Conservation (phyloP, 2,329 filamentous ascomycete genomes). For the Hypocreales sp. region DNA sequence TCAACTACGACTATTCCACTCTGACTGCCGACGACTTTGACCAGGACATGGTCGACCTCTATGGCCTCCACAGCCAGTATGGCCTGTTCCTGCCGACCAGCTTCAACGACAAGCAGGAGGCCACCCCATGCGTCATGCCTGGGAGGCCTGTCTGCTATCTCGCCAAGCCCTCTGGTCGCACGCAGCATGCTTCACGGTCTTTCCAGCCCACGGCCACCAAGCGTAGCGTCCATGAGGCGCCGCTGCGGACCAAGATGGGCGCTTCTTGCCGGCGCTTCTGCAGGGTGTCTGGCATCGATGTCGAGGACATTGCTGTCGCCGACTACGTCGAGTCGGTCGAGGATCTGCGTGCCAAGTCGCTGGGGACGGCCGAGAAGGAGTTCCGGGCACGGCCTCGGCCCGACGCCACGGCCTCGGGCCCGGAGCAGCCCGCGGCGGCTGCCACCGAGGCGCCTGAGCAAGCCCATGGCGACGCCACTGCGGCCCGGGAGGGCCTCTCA, state of each 20-base stretch:
- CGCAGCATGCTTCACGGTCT: constrained; percentile 31
- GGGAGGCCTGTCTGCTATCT: constrained; percentile 33
- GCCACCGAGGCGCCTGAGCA: constrained; percentile 10
- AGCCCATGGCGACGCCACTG: constrained; percentile 3
- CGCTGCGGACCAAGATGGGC: constrained; percentile 18
- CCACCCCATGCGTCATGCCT: constrained; percentile 24
- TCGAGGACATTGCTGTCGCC: constrained; percentile 15
- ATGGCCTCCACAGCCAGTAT: constrained; percentile 35
- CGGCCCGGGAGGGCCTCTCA: constrained; percentile 6
- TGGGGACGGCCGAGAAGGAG: constrained; percentile 19
- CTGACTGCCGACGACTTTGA: constrained; percentile 35
- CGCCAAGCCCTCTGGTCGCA: constrained; percentile 27
- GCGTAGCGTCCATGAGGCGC: constrained; percentile 16
- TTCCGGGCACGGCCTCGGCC: constrained; percentile 13
- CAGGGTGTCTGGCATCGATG: constrained; percentile 16
- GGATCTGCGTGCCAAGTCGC: constrained; percentile 16
- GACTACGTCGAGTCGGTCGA: constrained; percentile 18
- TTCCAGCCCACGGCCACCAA: constrained; percentile 19
- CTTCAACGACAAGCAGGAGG: constrained; percentile 25
- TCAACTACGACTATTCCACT: constrained; percentile 34
- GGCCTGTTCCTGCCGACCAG: constrained; percentile 36
- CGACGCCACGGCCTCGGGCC: constrained; percentile 11
- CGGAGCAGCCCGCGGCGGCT: constrained; percentile 12
- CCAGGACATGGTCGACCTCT: constrained; percentile 29
- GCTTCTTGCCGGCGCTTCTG: constrained; percentile 21